Base-by-base conservation (phyloP, 1,284 basidiomycete species). In the Austropuccinia psidii region DNA sequence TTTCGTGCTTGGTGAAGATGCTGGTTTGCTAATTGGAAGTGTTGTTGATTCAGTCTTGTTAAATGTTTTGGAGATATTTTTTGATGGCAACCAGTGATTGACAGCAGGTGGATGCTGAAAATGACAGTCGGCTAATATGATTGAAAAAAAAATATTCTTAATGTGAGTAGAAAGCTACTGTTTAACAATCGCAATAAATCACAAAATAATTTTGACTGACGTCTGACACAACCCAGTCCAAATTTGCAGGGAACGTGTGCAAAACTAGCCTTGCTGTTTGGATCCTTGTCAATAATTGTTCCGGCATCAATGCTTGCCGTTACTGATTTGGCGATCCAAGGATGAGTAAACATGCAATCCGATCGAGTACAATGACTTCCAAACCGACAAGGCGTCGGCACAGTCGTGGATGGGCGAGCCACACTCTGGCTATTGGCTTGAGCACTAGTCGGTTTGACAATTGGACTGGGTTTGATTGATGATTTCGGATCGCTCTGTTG, bases 401-500 rank as follows among this genome's bases (percentile, higher is more conserved):
- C n/a, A n/a, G n/a, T n/a, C n/a, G n/a, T n/a, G n/a, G n/a, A n/a
- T n/a, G n/a, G n/a, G n/a, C n/a, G n/a, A 19, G 54, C 35, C 27
- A 57, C 27, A 33, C 35, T 57, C 19, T 49, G 43, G 15, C 55
- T 58, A 31, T 55, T 55, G 13, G 68, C 41, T 8, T 41, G 21
- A 15, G 41, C 31, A 11, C 39, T 41, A 2, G 27, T n/a, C 7
- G 29, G 64, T 4, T 21, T n/a, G 17, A 5, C 41, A 4, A 27
- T 27, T 33, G n/a, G 55, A 33, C 27, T 31, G 11, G 41, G n/a
- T 39, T 47, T 55, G 33, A 70, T 70, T 41, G 68, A 70, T 41
- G 68, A 49, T 35, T 70, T 70, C n/a, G 68, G 68, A 27, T 70
- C 68, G 17, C 52, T 41, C 49, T 70, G 68, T 70, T 70, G 68